Evolutionary conservation across 2,329 filamentous ascomycete species (phyloP), one percentile per base, ranked within the genome.

Genomic region (Aspergillus ustus): DNA sequence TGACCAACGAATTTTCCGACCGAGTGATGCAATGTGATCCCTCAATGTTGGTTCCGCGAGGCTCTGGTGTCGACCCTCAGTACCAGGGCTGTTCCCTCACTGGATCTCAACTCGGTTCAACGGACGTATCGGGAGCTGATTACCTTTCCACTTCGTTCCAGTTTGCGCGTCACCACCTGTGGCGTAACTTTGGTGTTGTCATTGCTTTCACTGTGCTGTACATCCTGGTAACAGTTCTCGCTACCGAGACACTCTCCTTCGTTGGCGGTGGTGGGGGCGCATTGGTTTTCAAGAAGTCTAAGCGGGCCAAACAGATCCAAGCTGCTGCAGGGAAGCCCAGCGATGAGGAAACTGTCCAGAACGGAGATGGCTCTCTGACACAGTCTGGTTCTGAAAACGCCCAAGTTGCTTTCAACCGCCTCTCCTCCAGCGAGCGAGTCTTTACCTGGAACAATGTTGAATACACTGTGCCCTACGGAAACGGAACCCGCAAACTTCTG

Each of bases 401-500:
- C 15, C 34, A 79, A 45, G 72, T 76, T 6, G 70, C 77, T 17
- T 72, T 78, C 62, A 64, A 75, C 61, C 67, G 69, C 25, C 78
- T 88, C 44, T 82, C 82, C 11, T 82, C 83, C 43, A 87, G 85
- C 66, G 84, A 88, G 46, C 85, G 84, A 17, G 81, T 90, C 59
- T 92, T 92, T 73, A 92, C 89, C 4, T 92, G 89, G 87, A 81
- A 84, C 44, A 81, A 92, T 66, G 82, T 92, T 28, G 82, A 89
- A 52, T 94, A 92, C 72, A 90, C 86, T 0, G 89, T 94, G 0
- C 89, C 89, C 0, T 89, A 59, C 17, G 57, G 57, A 53, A 59
- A 87, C 50, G 82, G 83, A 59, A 79, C 86, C 55, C 83, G 85
- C 43, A 84, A 87, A 72, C 80, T 91, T 1, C 79, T 92, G 52